Conservation (phyloP, 305 asterid genomes). For the Plantago coronopus region DNA sequence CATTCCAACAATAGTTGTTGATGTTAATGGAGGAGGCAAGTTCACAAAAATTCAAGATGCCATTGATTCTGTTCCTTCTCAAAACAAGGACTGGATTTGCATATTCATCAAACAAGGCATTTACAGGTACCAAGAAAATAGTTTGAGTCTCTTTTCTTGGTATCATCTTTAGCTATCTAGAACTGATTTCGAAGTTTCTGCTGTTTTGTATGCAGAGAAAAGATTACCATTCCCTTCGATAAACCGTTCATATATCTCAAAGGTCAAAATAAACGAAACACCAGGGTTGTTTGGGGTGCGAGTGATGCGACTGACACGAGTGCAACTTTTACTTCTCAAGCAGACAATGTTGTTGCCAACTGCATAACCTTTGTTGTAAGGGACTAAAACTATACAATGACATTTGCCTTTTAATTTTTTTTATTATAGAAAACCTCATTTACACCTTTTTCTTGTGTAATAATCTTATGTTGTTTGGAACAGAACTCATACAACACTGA, state of each 20-base stretch:
- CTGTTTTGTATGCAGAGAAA: slow-evolving; percentile 36
- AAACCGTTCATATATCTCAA: slow-evolving; percentile 46
- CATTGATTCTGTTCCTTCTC: slow-evolving; percentile 42
- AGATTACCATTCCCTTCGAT: slow-evolving; percentile 36
- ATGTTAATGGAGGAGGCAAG: slow-evolving; percentile 43
- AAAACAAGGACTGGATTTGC: slow-evolving; percentile 45
- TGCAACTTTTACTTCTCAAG: slow-evolving; percentile 53
- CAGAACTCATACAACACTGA: slow-evolving; percentile 58
- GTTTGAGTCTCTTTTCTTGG: too few species aligned
- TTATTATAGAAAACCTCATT: too few species aligned
- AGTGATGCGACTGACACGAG: slow-evolving; percentile 29
- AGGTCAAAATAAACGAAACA: slow-evolving; percentile 42
- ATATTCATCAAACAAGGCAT: slow-evolving; percentile 38
- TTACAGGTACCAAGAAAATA: slow-evolving; percentile 35
- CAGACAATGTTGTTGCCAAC: slow-evolving; percentile 47
- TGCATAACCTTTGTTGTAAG: slow-evolving; percentile 53
- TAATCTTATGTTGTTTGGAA: background rate
- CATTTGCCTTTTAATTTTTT: too few species aligned
- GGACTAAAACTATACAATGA: background rate
- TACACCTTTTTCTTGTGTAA: too few species aligned
- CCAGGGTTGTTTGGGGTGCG: slow-evolving; percentile 42
- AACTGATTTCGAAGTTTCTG: background rate
- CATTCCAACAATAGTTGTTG: slow-evolving; percentile 38
- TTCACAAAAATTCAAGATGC: slow-evolving; percentile 57
- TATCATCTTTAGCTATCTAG: too few species aligned